A percentile compares a stretch with the other conserved stretches of the same genome.
Evolutionary conservation across 140 eudicot species (phyloP).

Genomic region (Erigeron philadelphicus): DNA sequence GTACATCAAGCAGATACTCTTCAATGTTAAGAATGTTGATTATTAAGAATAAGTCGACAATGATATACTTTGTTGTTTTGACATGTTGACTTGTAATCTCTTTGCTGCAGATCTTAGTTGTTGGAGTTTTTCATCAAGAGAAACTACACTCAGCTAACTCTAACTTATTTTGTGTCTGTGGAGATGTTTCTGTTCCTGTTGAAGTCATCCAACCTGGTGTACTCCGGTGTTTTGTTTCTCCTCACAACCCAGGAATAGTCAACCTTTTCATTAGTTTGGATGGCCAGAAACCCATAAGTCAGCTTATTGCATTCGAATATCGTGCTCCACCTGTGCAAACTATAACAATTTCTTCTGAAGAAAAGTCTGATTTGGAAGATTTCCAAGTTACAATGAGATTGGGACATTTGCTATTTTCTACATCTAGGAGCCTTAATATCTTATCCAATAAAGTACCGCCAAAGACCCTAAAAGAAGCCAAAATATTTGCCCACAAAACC

Average conservation of each 20-base stretch:
- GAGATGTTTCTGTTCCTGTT: slow-evolving; percentile 53
- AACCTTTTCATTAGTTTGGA: slow-evolving; percentile 69
- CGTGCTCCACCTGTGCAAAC: slow-evolving; percentile 42
- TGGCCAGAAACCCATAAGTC: slow-evolving; percentile 73
- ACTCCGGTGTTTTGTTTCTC: slow-evolving; percentile 59
- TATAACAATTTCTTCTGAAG: slow-evolving; percentile 30
- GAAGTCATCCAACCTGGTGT: slow-evolving; percentile 76
- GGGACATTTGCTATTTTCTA: slow-evolving; percentile 73
- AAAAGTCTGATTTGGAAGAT: slow-evolving; percentile 50
- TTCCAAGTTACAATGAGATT: slow-evolving; percentile 66
- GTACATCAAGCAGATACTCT: not conserved
- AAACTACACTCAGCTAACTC: slow-evolving; percentile 44
- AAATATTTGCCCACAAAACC: slow-evolving; percentile 55
- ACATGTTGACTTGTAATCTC: slow-evolving; percentile 16
- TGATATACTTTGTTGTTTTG: not conserved
- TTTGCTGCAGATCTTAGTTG: slow-evolving; percentile 62
- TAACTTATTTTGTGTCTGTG: slow-evolving; percentile 56
- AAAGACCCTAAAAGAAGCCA: slow-evolving; percentile 57
- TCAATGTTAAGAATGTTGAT: not conserved
- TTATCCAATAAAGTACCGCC: slow-evolving; percentile 48
- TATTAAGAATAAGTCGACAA: not conserved
- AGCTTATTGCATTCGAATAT: slow-evolving; percentile 65
- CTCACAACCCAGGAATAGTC: slow-evolving; percentile 66
- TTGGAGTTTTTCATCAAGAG: slow-evolving; percentile 58
- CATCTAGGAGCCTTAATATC: slow-evolving; percentile 60